phyloP scores from a whole-genome alignment of 2,329 filamentous ascomycete species.

The Cercospora canescens region DNA sequence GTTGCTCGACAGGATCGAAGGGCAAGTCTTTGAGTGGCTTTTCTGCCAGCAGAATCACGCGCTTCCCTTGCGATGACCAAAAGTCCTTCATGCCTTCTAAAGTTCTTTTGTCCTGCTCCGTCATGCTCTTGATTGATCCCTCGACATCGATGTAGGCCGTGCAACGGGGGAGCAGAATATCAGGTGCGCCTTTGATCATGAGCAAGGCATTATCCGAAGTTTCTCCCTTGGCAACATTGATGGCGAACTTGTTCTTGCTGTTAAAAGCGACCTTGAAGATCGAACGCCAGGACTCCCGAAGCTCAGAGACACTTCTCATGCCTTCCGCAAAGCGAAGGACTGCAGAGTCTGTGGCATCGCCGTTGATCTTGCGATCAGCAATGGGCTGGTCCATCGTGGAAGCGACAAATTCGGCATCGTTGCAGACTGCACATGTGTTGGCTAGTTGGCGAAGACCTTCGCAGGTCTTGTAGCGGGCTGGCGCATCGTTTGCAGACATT shows the following conservation, averaged over 20 bases:
- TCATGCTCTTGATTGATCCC: conserved; percentile 56
- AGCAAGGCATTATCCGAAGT: conserved; percentile 47
- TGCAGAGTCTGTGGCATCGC: conserved; percentile 75
- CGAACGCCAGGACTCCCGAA: conserved; percentile 64
- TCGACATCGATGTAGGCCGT: conserved; percentile 57
- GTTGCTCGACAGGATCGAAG: conserved; percentile 48
- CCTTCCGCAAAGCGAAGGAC: conserved; percentile 70
- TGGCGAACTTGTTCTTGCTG: conserved; percentile 80
- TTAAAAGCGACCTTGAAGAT: conserved; percentile 73
- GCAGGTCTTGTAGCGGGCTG: conserved; percentile 40
- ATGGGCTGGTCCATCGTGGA: conserved; percentile 61
- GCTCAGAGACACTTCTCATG: conserved; percentile 60
- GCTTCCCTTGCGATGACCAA: conserved; percentile 69
- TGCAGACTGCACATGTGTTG: conserved; percentile 66
- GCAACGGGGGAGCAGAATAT: conserved; percentile 68
- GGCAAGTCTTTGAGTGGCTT: conserved; percentile 60
- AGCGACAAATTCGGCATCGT: conserved; percentile 73
- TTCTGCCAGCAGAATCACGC: conserved; percentile 66
- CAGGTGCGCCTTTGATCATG: conserved; percentile 78
- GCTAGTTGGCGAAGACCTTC: conserved; percentile 58
- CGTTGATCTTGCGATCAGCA: conserved; percentile 64
- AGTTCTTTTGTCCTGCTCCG: conserved; percentile 52
- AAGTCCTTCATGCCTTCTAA: conserved; percentile 63
- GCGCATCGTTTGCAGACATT: conserved; percentile 52
- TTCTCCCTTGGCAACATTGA: conserved; percentile 58